Evolutionary conservation across 2,329 filamentous ascomycete genomes (phyloP).

Genomic region (Ophiocordyceps camponoti-leonardi): DNA sequence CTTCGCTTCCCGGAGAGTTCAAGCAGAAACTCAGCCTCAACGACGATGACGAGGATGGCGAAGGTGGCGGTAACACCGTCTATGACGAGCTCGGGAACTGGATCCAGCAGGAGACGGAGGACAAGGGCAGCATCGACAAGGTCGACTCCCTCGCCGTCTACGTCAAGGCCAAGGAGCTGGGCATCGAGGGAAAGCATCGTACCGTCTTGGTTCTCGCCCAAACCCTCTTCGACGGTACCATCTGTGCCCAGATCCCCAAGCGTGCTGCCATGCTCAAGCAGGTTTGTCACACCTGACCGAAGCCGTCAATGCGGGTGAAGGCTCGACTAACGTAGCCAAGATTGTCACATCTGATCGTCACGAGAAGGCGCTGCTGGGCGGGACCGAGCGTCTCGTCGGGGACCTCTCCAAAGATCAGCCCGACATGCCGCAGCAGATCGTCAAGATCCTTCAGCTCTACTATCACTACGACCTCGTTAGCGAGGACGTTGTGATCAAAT

Average conservation of each 20-base stretch:
- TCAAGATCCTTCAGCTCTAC: conserved; percentile 74
- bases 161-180: conserved; percentile 89
- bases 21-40: conserved; percentile 80
- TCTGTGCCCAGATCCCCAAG: conserved; percentile 70
- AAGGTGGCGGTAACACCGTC: conserved; percentile 53
- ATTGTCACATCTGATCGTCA: conserved; percentile 72
- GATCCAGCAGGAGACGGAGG: conserved; percentile 59
- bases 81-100: conserved; percentile 91
- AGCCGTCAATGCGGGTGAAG: neutral
- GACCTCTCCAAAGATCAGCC: conserved; percentile 56
- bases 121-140: conserved; percentile 57
- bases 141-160: conserved; percentile 85
- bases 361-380: conserved; percentile 87
- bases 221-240: conserved; percentile 83
- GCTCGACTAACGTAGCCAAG: conserved; percentile 1
- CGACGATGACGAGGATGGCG: conserved; percentile 68
- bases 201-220: conserved; percentile 83
- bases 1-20: conserved; percentile 83
- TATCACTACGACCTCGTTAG: conserved; percentile 81
- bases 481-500: conserved; percentile 78
- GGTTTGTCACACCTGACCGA: conserved; percentile 25
- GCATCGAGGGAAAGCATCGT: conserved; percentile 87
- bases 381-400: conserved; percentile 80
- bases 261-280: conserved; percentile 82
- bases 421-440: conserved; percentile 57